Conservation (phyloP, 129 eudicot species). For the Flaveria ramosissima region DNA sequence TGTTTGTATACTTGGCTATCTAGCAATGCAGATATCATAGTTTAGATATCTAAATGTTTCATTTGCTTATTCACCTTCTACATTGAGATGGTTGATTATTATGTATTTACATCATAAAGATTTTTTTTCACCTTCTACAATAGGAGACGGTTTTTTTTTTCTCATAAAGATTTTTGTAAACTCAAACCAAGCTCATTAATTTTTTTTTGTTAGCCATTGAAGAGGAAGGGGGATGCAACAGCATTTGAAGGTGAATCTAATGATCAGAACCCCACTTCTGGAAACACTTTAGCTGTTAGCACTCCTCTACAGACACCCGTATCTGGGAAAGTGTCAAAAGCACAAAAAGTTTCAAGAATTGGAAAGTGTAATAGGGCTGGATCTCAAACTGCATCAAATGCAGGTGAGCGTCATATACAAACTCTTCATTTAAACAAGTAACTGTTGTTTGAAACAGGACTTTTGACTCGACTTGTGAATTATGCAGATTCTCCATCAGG, state of each 20-base stretch:
- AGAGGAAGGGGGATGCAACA: conserved; percentile 67
- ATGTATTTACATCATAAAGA: conserved; percentile 17
- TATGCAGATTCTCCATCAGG: conserved; percentile 88
- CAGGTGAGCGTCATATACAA: conserved; percentile 49
- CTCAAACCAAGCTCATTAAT: not conserved
- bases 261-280: conserved; percentile 52
- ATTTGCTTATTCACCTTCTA: conserved; percentile 2
- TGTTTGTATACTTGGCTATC: not conserved
- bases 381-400: conserved; percentile 55
- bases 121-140: too few relatives aligned
- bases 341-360: conserved; percentile 58
- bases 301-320: conserved; percentile 66
- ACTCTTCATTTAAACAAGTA: not conserved
- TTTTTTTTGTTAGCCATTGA: conserved; percentile 46
- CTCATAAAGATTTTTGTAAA: conserved; percentile 1
- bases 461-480: not conserved
- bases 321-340: conserved; percentile 57
- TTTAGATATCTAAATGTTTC: conserved; percentile 18
- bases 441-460: conserved; percentile 4
- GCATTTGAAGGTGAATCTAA: conserved; percentile 51
- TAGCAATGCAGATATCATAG: not conserved
- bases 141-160: not conserved
- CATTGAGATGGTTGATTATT: conserved; percentile 10
- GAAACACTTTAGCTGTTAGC: conserved; percentile 42
- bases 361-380: conserved; percentile 66